Base-by-base conservation (phyloP, 1,284 basidiomycete species). In the Pholiota adiposa region DNA sequence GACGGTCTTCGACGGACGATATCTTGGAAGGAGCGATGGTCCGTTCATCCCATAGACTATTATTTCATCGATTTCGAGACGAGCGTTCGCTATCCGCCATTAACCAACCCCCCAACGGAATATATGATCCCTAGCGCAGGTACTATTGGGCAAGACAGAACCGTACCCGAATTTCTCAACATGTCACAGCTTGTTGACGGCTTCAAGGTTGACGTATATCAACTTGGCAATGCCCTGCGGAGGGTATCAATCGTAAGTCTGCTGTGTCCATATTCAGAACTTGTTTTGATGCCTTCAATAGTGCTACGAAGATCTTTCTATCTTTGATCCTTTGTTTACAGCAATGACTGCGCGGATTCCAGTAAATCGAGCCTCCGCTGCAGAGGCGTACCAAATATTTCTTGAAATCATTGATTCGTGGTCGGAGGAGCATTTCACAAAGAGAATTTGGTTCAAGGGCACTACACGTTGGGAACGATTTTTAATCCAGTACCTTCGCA, bases 161-260 rank as follows among this genome's bases (percentile, higher is more conserved):
- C 51, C 4, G 57, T 54, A 14, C 57, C 57, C 5, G 57, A 58
- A 31, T 44, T 58, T 8, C 14, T 5, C 8, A 16, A 55, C 33
- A 31, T 16, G 9, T 38, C 34, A 5, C 33, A 34, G 9, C 18
- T 29, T 23, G 48, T 41, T 21, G 43, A 58, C 27, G 33, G 18
- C 9, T 58, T 53, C 43, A 58, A 58, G 16, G 19, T 53, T 16
- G 57, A 58, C 18, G 51, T 58, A 3, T 58, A 58, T 31, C 57
- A 58, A 21, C 18, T 53, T 9, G 51, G 51, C 12, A 53, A 41
- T 31, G 25, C 38, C 1, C 27, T 53, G n/a, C 11, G 27, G 23
- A 43, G 25, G 27, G 23, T 41, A 2, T 25, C 50, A 38, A 6
- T 27, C 8, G 36, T 53, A 29, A 18, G 36, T 19, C 9, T 23